These are phyloP conservation scores for Phytophthora litchii DNA, from an alignment of 352 stramenopile species.

Conservation along the genomic window DNA sequence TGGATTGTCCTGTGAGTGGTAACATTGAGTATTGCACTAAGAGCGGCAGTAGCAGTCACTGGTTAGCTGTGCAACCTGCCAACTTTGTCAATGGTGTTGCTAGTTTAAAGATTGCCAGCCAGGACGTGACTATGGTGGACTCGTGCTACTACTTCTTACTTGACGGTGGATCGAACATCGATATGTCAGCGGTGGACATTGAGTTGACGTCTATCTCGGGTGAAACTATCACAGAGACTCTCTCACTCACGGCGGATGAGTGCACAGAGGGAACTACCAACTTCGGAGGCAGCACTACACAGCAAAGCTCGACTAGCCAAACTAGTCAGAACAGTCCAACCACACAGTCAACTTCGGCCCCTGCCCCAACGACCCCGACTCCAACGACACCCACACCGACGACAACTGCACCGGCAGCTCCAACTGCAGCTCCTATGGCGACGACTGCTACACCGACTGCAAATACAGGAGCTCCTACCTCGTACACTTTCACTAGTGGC, in stretches of 20 bases:
- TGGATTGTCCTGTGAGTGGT: conserved; percentile 47
- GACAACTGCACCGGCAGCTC: conserved; percentile 8
- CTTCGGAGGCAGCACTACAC: conserved; percentile 20
- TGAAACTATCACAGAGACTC: conserved; percentile 56
- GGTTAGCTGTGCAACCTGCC: conserved; percentile 50
- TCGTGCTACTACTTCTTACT: conserved; percentile 73
- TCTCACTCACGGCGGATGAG: conserved; percentile 42
- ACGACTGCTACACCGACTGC: conserved; percentile 1
- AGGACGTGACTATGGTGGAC: conserved; percentile 67
- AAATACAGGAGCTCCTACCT: conserved; percentile 4
- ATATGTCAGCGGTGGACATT: conserved; percentile 47
- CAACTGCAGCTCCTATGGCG: background rate
- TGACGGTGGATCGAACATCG: conserved; percentile 32
- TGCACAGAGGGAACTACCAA: conserved; percentile 49
- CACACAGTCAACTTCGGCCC: conserved; percentile 10
- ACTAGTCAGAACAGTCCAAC: conserved; percentile 11
- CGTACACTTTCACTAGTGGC: conserved; percentile 2
- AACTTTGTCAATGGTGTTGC: conserved; percentile 45
- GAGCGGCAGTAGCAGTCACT: conserved; percentile 49
- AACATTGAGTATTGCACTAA: conserved; percentile 63
- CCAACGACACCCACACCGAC: conserved; percentile 9
- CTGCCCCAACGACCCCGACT: conserved; percentile 2
- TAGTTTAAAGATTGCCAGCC: conserved; percentile 50
- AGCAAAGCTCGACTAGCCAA: conserved; percentile 26
- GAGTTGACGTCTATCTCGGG: conserved; percentile 57